Conservation (phyloP, 2,329 filamentous ascomycete genomes). For the Leptodontidium sp. region DNA sequence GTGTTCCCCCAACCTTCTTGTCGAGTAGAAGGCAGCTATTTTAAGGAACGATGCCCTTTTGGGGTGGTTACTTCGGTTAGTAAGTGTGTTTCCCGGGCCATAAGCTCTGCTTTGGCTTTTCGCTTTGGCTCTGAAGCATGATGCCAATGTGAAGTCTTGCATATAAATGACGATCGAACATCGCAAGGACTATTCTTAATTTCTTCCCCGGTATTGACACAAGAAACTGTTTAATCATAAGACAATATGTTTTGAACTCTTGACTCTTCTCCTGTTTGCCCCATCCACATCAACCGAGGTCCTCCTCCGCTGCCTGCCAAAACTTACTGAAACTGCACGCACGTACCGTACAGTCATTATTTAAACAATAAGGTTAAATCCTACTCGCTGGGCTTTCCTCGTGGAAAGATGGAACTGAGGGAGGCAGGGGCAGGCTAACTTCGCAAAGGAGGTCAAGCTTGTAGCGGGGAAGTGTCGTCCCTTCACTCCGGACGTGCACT, state of each 20-base stretch:
- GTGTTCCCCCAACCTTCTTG: neutral
- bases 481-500: no score
- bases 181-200: neutral
- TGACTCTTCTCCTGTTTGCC: no score
- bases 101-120: neutral
- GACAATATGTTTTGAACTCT: conserved; percentile 1
- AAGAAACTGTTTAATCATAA: conserved; percentile 1
- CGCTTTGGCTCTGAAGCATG: neutral
- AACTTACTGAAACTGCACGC: neutral
- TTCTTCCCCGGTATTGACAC: neutral
- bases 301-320: neutral
- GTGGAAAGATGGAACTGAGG: no score
- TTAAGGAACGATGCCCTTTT: no score
- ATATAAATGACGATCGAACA: neutral
- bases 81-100: no score
- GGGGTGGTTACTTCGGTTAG: no score
- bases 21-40: no score
- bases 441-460: no score
- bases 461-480: no score
- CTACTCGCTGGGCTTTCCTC: neutral
- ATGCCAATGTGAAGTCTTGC: conserved; percentile 7
- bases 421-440: no score
- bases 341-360: neutral
- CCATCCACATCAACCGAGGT: no score
- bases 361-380: conserved; percentile 1